Evolutionary conservation across 352 stramenopile genomes (phyloP).

Genomic region (Pythium rishiriense): DNA sequence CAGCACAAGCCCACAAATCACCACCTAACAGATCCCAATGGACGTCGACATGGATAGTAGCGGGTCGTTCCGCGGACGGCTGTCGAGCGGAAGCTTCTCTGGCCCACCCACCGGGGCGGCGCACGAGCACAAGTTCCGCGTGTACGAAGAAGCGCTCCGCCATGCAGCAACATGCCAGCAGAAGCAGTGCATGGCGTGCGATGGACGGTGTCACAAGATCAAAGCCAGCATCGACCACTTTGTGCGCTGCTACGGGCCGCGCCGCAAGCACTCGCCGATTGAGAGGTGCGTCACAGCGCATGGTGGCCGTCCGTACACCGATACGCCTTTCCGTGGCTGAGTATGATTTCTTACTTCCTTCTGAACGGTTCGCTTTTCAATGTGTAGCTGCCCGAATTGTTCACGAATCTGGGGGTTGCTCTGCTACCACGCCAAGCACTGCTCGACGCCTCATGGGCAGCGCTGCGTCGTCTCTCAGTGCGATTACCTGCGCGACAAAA

Average conservation of each 20-base stretch:
- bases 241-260: slow-evolving; percentile 79
- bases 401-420: slow-evolving; percentile 85
- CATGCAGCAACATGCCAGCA: slow-evolving; percentile 66
- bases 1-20: background rate
- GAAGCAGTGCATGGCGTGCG: slow-evolving; percentile 55
- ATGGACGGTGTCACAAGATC: slow-evolving; percentile 83
- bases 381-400: slow-evolving; percentile 70
- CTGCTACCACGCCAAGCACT: slow-evolving; percentile 86
- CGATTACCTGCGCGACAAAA: slow-evolving; percentile 86
- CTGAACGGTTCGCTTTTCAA: slow-evolving; percentile 4
- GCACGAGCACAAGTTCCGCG: slow-evolving; percentile 83
- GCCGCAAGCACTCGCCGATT: slow-evolving; percentile 66
- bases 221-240: slow-evolving; percentile 90
- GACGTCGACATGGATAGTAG: slow-evolving; percentile 31
- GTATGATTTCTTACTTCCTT: too few relatives aligned
- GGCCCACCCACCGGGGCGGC: slow-evolving; percentile 4
- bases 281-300: slow-evolving; percentile 49
- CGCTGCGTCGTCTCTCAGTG: slow-evolving; percentile 84
- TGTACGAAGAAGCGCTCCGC: slow-evolving; percentile 82
- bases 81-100: slow-evolving; percentile 20
- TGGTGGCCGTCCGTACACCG: background rate
- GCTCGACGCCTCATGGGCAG: slow-evolving; percentile 43
- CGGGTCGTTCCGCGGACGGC: slow-evolving; percentile 7
- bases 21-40: slow-evolving; percentile 15
- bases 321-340: too few relatives aligned